Percentiles rank a stretch among this genome's conserved stretches.
Evolutionary conservation across 2,329 filamentous ascomycete genomes (phyloP).

Genomic region (Xylariaceae sp.): DNA sequence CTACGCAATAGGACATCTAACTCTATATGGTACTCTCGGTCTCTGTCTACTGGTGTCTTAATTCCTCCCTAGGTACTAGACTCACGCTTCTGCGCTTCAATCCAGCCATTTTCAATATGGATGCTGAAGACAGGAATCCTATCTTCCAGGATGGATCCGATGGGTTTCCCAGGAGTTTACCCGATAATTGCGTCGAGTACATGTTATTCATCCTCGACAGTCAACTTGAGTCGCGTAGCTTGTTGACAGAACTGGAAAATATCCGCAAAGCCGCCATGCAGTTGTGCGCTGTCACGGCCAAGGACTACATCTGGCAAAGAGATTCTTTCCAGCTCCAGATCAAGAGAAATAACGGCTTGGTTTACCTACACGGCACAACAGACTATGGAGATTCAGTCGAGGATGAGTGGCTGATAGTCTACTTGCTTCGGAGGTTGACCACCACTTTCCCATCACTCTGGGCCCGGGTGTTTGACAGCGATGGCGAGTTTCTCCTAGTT

Average conservation of each 20-base stretch:
- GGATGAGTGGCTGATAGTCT: conserved; percentile 97
- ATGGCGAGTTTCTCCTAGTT: conserved; percentile 94
- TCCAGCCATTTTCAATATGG: conserved; percentile 26
- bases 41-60: too few species aligned
- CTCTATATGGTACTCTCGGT: too few species aligned
- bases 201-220: conserved; percentile 74
- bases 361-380: conserved; percentile 77
- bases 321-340: conserved; percentile 77
- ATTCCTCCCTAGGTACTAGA: not conserved
- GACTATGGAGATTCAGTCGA: conserved; percentile 95
- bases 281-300: conserved; percentile 69
- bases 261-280: conserved; percentile 73
- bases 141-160: conserved; percentile 41
- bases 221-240: conserved; percentile 60
- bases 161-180: conserved; percentile 55
- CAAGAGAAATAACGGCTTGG: conserved; percentile 61
- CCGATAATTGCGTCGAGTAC: conserved; percentile 89
- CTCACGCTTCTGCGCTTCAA: not conserved
- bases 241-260: conserved; percentile 71
- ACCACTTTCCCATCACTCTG: conserved; percentile 76
- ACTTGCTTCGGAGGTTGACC: conserved; percentile 82
- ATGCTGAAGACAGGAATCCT: conserved; percentile 35
- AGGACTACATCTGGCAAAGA: conserved; percentile 94
- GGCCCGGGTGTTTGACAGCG: conserved; percentile 83
- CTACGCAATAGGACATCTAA: too few species aligned